Base-by-base conservation (phyloP, 208 protist genomes). In the Willaertia magna region DNA sequence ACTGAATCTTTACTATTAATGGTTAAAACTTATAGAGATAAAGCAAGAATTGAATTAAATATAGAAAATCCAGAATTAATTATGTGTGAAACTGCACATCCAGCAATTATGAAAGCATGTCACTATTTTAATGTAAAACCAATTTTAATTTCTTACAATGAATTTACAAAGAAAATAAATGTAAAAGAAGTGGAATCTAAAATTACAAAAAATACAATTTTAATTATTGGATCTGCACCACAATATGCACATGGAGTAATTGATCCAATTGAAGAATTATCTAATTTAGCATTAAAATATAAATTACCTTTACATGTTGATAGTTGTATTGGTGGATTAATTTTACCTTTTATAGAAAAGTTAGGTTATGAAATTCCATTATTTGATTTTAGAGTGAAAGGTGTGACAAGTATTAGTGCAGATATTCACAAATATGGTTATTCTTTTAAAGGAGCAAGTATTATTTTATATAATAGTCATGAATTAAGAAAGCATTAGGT, bases 401-500 rank as follows among this genome's bases (percentile, higher is more conserved):
- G 84, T 26, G 86, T 88, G 14, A 88, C 46, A 30, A 84, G 47
- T 22, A 88, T 88, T 46, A 86, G 81, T 16, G 49, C 46, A 4
- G 86, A 88, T 79, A 40, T 79, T 18, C 86, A 88, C 43, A 88
- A 88, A 51, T 88, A 88, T 86, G 86, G 81, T 0, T 88, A 84
- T 79, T 76, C 79, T 22, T 30, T n/a, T 55, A 88, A 88, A 26
- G 86, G 86, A 39, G 47, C 81, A 12, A 76, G 48, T 78, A 51
- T 88, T 3, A 44, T 88, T 12, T 3, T 88, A 4, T 88, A 85
- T 44, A 39, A 34, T 9, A 82, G 74, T 78, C 34, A 46, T 39
- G 44, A 78, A 12, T 49, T 88, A 6, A 16, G 86, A 43, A 88
- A 82, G 47, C 39, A 85, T 39, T 98, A 85, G 98, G 98, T 55